Evolutionary conservation across 2,329 filamentous ascomycete genomes (phyloP), one percentile per base, ranked within the genome.

Genomic region (Diaporthe sp.): DNA sequence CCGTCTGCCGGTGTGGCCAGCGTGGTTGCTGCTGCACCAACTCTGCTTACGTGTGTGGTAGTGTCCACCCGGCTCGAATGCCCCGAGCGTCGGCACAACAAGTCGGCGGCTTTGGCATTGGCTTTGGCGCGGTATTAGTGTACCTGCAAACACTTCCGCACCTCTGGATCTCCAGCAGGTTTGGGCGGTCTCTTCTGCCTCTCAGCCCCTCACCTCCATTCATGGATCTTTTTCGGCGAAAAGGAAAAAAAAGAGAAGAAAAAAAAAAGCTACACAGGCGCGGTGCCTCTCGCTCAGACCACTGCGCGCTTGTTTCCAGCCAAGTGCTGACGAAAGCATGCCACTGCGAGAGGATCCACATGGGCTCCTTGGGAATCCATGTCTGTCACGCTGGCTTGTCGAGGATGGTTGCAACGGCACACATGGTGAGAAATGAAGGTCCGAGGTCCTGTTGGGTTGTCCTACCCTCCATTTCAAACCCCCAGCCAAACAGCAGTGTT

Each of bases 401-500:
- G 60, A 58, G 37, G 68, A 60, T 65, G 51, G 74, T 68, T 44
- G 60, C 70, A 20, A 68, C 39, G 53, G 61, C 28, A 61, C 53
- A 67, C 37, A 39, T 70, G 61, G 74, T 57, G 34, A 55, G 42
- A 61, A 60, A 68, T 34, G 51, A 25, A 47, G 31, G 74, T 47
- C 67, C 65, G 65, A 70, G n/a, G 34, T 55, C 34, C 61, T 73
- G 55, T 42, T 72, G 67, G 60, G 72, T 75, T 37, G 67, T 42
- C 44, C 61, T 63, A 68, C 65, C 49, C 37, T 42, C 53, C 28
- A 37, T 42, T 25, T 37, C 47, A 53, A 47, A 17, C 20, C 39
- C 49, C n/a, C 58, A 57, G 67, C 75, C 72, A 72, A 65, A 68
- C 67, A 72, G 15, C 65, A 71, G 53, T 55, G 34, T 73, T 65